These are phyloP conservation scores for Cryptococcus neoformans DNA, from an alignment of 1,284 basidiomycete species.

Conservation along the genomic window DNA sequence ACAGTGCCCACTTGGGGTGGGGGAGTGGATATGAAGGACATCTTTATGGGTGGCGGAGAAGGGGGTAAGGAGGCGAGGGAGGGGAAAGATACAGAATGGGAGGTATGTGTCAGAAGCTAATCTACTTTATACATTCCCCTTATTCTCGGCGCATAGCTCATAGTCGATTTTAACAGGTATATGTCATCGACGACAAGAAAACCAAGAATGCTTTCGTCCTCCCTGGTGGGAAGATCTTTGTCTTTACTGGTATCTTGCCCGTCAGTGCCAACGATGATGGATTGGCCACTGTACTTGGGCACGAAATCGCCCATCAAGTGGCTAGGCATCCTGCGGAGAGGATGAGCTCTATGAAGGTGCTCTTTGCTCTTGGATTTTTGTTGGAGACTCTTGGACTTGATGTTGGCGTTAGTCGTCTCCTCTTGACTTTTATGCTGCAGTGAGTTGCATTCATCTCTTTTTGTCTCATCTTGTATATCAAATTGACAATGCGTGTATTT, in stretches of 20 bases:
- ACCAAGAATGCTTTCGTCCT: conserved; percentile 77
- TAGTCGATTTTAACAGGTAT: conserved; percentile 53
- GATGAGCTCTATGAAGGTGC: conserved; percentile 60
- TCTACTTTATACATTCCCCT: not conserved
- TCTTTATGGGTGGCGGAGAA: conserved; percentile 26
- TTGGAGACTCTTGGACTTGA: conserved; percentile 62
- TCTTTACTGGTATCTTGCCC: conserved; percentile 87
- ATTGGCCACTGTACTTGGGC: conserved; percentile 79
- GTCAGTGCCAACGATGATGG: conserved; percentile 75
- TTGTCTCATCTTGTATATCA: not conserved
- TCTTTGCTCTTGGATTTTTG: conserved; percentile 55
- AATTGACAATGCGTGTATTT: not conserved
- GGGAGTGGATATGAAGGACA: conserved; percentile 23
- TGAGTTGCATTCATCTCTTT: conserved; percentile 15
- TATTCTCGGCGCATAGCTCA: too few relatives aligned
- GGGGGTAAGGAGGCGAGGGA: conserved; percentile 21
- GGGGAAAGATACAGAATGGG: conserved; percentile 51
- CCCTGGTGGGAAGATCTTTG: conserved; percentile 73
- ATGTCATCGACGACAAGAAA: conserved; percentile 73
- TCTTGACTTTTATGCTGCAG: conserved; percentile 60
- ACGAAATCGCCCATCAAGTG: conserved; percentile 88
- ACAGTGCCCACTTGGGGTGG: conserved; percentile 27
- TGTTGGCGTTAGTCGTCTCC: conserved; percentile 52
- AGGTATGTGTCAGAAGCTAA: conserved; percentile 28
- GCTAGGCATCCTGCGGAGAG: conserved; percentile 72